Percentiles rank a stretch among this genome's conserved stretches.
Evolutionary conservation across 306 rosid species (phyloP).

Genomic region (Canavalia gladiata): DNA sequence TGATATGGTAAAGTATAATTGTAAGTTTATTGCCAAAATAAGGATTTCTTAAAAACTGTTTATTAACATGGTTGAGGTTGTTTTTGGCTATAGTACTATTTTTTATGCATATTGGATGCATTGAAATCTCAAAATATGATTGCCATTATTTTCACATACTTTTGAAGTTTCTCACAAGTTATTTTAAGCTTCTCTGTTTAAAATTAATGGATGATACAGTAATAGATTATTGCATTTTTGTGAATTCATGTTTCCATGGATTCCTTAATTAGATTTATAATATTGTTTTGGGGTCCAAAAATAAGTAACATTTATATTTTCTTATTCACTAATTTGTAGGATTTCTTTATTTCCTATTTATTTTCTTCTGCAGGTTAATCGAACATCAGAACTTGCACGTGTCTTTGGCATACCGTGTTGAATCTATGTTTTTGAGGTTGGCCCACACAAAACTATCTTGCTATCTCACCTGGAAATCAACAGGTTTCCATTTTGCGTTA

Average conservation of each 20-base stretch:
- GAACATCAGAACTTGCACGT: conserved; percentile 98
- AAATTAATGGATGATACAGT: conserved; percentile 29
- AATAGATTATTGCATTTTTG: conserved; percentile 28
- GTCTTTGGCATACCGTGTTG: conserved; percentile 97
- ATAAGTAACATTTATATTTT: conserved; percentile 18
- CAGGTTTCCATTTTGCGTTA: conserved; percentile 59
- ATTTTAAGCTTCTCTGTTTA: conserved; percentile 39
- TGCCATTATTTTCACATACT: conserved; percentile 27
- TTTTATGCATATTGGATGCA: conserved; percentile 40
- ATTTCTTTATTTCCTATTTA: conserved; percentile 37
- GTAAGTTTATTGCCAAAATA: conserved; percentile 34
- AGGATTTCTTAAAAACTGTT: conserved; percentile 12
- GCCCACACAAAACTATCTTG: conserved; percentile 93
- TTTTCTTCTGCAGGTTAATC: conserved; percentile 77
- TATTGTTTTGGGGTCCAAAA: conserved; percentile 21
- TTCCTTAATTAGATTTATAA: conserved; percentile 40
- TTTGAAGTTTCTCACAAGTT: conserved; percentile 42
- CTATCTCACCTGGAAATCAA: conserved; percentile 88
- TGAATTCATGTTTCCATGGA: conserved; percentile 38
- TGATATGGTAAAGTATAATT: conserved; percentile 74
- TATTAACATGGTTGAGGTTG: conserved; percentile 23
- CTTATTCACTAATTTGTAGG: conserved; percentile 31
- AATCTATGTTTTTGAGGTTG: conserved; percentile 93
- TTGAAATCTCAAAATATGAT: conserved; percentile 43
- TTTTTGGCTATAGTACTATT: conserved; percentile 17